Percentiles rank a stretch among this genome's conserved stretches.
phyloP scores from a whole-genome alignment of 805 yeast genomes.

The Schwanniomyces occidentalis region DNA sequence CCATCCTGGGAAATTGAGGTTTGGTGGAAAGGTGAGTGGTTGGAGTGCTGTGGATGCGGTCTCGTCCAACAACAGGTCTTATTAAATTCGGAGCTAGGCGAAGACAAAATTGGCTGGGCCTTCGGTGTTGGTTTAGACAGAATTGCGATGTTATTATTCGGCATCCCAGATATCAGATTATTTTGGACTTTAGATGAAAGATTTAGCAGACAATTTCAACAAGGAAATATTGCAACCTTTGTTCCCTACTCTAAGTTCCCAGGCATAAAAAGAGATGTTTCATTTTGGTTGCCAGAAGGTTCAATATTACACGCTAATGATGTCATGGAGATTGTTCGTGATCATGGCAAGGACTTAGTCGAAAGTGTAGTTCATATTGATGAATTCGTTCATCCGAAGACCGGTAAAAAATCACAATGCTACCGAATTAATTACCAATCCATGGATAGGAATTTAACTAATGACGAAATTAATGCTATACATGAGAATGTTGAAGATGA shows the following conservation, averaged over 20 bases:
- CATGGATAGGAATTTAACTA: conserved; percentile 90
- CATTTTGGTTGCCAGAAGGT: conserved; percentile 79
- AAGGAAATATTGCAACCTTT: conserved; percentile 68
- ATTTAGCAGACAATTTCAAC: conserved; percentile 69
- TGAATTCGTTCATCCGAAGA: conserved; percentile 82
- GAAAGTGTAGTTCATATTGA: conserved; percentile 83
- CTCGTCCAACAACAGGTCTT: conserved; percentile 79
- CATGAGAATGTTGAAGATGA: conserved; percentile 65
- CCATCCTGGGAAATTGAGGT: conserved; percentile 99
- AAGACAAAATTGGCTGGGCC: conserved; percentile 87
- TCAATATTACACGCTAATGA: conserved; percentile 75
- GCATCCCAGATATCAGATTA: conserved; percentile 90
- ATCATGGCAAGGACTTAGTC: conserved; percentile 80
- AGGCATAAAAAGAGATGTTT: conserved; percentile 79
- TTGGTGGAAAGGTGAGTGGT: conserved; percentile 98
- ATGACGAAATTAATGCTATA: conserved; percentile 74
- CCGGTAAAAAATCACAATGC: conserved; percentile 74
- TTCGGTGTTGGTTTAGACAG: conserved; percentile 95
- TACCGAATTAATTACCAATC: conserved; percentile 91
- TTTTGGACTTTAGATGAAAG: conserved; percentile 88
- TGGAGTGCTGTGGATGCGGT: conserved; percentile 96
- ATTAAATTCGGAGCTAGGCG: conserved; percentile 62
- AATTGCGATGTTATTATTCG: conserved; percentile 92
- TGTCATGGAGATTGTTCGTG: conserved; percentile 88
- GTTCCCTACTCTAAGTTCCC: conserved; percentile 91